Evolutionary conservation across 73 alveolate species (phyloP), one percentile per base, ranked within the genome.

Genomic region (Breviolum minutum): DNA sequence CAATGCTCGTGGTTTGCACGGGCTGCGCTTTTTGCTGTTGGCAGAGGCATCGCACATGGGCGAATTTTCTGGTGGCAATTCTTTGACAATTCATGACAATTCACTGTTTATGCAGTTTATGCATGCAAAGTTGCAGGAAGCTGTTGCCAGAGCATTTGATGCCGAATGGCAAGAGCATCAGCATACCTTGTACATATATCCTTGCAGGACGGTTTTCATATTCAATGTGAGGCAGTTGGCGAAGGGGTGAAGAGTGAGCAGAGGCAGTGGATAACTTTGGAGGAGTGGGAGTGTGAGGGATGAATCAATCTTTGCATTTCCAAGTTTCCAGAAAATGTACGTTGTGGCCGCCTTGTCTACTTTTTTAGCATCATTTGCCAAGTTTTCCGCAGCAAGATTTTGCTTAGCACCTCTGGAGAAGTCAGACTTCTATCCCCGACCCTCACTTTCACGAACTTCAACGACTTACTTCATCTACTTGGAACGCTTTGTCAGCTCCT

Each of bases 21-120:
- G 70, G 71, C 96, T 89, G 30, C 96, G 96, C 70, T 60, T 69
- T 13, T 62, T 89, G 71, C 66, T 89, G 12, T 62, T 89, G 86
- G 96, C 96, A 40, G 96, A 89, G 96, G 96, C 81, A 68, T 68
- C 48, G 87, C 13, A 77, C 63, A 77, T 68, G 17, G 77, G n/a
- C 77, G 77, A 17, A 2, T 6, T 1, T 68, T 68, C 77, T 68
- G 77, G 77, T 68, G 24, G 77, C 54, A 40, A 40, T 40, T 40
- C 54, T 40, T 40, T 40, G 54, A 40, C 54, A 40, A 40, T 40
- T 71, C 81, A 71, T n/a, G n/a, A n/a, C n/a, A n/a, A n/a, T n/a
- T n/a, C n/a, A n/a, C n/a, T n/a, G n/a, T n/a, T n/a, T n/a, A 20
- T 22, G 40, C 81, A 70, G 29, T 17, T 13, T 20, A 11, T 71